Conservation (phyloP, 768 basidiomycete species). For the Mycena belliarum region DNA sequence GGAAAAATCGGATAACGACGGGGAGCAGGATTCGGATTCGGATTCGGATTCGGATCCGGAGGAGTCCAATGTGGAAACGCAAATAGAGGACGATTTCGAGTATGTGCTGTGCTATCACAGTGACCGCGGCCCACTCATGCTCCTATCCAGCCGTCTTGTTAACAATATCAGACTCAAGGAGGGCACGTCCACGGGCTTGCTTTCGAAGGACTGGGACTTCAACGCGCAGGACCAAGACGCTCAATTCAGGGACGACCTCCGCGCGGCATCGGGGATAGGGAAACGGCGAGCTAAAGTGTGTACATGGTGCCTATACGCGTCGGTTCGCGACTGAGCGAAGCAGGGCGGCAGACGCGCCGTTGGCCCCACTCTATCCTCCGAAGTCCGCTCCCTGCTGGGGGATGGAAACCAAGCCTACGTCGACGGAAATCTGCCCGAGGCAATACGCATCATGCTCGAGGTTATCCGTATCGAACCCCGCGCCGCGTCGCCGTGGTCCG, state of each 20-base stretch:
- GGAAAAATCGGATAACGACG: conserved; percentile 7
- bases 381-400: conserved; percentile 77
- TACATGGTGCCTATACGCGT: not conserved
- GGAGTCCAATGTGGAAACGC: conserved; percentile 40
- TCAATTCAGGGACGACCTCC: conserved; percentile 73
- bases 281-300: conserved; percentile 48
- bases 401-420: conserved; percentile 89
- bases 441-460: conserved; percentile 84
- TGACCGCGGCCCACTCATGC: not conserved
- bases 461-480: conserved; percentile 93
- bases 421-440: conserved; percentile 62
- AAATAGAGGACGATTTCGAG: conserved; percentile 68
- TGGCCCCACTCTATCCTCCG: conserved; percentile 65
- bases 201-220: conserved; percentile 75
- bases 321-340: not conserved
- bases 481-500: conserved; percentile 82
- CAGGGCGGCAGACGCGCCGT: conserved; percentile 40
- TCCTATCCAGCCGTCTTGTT: conserved; percentile 58
- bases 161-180: conserved; percentile 62
- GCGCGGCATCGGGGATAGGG: conserved; percentile 77
- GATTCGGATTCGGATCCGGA: not conserved
- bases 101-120: conserved; percentile 23
- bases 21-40: not conserved
- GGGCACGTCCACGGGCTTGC: conserved; percentile 44
- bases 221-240: conserved; percentile 61